Base-by-base conservation (phyloP, 345 rosid species). In the Dipteronia dyeriana region DNA sequence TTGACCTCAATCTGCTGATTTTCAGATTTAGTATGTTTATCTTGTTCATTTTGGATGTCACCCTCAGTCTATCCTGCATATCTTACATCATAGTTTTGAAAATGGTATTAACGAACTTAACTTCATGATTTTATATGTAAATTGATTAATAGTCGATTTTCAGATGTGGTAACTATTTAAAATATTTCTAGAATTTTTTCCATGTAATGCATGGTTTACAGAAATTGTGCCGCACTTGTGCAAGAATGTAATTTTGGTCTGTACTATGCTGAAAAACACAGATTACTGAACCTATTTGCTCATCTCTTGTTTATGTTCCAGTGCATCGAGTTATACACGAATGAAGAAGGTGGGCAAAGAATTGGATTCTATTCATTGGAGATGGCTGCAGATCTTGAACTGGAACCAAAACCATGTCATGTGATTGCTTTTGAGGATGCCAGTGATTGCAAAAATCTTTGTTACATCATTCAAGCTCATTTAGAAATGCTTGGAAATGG, bases 351-450 rank as follows among this genome's bases (percentile, higher is more conserved):
- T 73, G 87, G 88, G 74, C 89, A 91, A 75, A 86, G 84, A 71
- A 83, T 89, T 61, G 98, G 98, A 51, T 91, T 95, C 79, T 95
- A 95, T 87, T 85, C 97, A 34, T 71, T 95, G 85, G 98, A 91
- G 80, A 95, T 95, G 97, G 98, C 94, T 66, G 68, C 79, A 38
- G 98, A 95, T 88, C 97, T 95, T 78, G 97, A 95, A 63, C 56
- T 95, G 82, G 97, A 95, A 74, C 98, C 97, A 11, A 92, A 91
- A 82, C 94, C 98, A 23, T 80, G 80, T 74, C 94, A 91, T 70
- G 92, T 91, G 75, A 92, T 95, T 77, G 97, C 95, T 76, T 92
- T 95, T 76, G 95, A 92, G 82, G 84, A 92, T 75, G 82, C 94
- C 54, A 82, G 80, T 11, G 97, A 95, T 76, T 90, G 94, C 87